Evolutionary conservation across 176 grass and related monocot species (phyloP).

Genomic region (Musa beccarii): DNA sequence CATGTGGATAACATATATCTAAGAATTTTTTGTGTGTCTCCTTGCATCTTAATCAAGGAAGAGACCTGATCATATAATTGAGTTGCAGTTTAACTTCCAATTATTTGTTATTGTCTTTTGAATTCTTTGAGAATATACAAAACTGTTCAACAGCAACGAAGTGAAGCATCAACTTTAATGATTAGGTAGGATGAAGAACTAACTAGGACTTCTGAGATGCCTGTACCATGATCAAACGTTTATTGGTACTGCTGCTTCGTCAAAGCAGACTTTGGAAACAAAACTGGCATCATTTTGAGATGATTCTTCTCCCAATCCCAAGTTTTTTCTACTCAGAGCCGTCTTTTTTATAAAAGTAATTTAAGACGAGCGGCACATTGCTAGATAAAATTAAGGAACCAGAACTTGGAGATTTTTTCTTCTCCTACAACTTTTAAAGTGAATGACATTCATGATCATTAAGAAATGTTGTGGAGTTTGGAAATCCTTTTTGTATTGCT

Average conservation of each 20-base stretch:
- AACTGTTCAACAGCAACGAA: neutral
- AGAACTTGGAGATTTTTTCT: no score
- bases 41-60: neutral
- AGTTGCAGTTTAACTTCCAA: no score
- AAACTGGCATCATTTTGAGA: neutral
- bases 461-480: no score
- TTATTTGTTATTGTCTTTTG: neutral
- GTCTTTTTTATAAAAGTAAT: neutral
- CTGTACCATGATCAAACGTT: neutral
- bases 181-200: neutral
- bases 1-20: neutral
- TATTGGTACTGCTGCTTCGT: neutral
- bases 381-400: neutral
- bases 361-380: neutral
- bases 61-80: neutral
- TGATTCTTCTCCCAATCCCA: neutral
- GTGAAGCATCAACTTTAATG: neutral
- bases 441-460: no score
- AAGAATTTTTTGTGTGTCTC: neutral
- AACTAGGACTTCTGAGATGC: neutral
- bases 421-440: no score
- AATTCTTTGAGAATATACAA: neutral
- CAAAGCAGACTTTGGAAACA: neutral
- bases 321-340: neutral
- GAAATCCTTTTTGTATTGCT: no score